Percentiles rank a stretch among this genome's conserved stretches.
Evolutionary conservation across 2,329 filamentous ascomycete species (phyloP).

Genomic region (Esteya vermicola): DNA sequence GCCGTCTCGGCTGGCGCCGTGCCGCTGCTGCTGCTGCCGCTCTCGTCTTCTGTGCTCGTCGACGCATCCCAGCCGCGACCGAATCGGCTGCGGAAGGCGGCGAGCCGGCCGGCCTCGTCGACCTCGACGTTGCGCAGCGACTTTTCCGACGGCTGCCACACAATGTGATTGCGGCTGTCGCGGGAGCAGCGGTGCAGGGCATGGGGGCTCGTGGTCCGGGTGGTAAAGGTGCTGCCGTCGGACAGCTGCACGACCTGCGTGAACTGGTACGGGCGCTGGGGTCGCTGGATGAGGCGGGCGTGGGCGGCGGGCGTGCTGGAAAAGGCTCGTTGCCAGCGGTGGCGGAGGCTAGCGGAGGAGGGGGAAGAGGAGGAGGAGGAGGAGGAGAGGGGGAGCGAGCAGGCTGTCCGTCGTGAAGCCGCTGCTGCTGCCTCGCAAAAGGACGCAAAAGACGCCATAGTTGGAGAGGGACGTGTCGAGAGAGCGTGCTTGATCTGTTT

Average conservation of each 20-base stretch:
- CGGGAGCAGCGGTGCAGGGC: slow-evolving; percentile 49
- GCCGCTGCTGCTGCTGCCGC: not conserved
- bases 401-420: not conserved
- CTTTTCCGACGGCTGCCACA: slow-evolving; percentile 82
- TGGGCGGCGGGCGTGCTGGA: slow-evolving; percentile 38
- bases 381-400: not conserved
- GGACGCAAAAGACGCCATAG: too few species aligned
- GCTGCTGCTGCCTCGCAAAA: not conserved
- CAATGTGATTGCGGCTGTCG: slow-evolving; percentile 74
- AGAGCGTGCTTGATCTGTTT: too few species aligned
- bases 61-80: slow-evolving; percentile 67
- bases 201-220: slow-evolving; percentile 60
- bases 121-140: slow-evolving; percentile 79
- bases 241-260: slow-evolving; percentile 91
- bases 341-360: too few species aligned
- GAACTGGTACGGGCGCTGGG: slow-evolving; percentile 89
- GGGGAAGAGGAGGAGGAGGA: too few species aligned
- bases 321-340: slow-evolving; percentile 16
- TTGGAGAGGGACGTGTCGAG: too few species aligned
- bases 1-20: slow-evolving; percentile 3
- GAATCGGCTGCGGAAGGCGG: slow-evolving; percentile 73
- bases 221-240: slow-evolving; percentile 74
- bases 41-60: slow-evolving; percentile 13
- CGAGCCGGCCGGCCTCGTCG: slow-evolving; percentile 83
- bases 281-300: slow-evolving; percentile 73